Base-by-base conservation (phyloP, 106 monocot genomes). In the Acanthochlamys bracteata region DNA sequence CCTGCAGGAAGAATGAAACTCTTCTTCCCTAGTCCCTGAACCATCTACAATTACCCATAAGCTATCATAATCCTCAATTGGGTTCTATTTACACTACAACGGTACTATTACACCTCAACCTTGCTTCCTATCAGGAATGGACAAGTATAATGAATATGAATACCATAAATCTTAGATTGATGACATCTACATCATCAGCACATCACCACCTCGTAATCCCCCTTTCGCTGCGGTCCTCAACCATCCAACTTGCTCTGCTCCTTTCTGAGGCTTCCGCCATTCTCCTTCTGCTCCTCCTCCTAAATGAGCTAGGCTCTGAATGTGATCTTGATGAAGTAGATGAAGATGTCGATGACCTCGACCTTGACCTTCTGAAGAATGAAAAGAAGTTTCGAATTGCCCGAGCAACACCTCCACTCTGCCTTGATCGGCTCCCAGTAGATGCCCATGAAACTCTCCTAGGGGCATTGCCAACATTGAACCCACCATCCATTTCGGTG, bases 401-500 rank as follows among this genome's bases (percentile, higher is more conserved):
- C 25, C 67, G 53, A 7, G 64, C 64, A 60, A 83, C 24, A 26
- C 78, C 71, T 41, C 74, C 71, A 7, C 74, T 71, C 45, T 78
- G 67, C 64, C 82, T 75, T 8, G 75, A 58, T 21, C 63, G 24
- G 25, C 39, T 75, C 58, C 68, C 74, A 27, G 71, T 53, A 0
- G 71, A 51, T 15, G 63, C 10, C 82, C 82, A 83, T 7, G 74
- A 71, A 22, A 78, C 39, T 67, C 82, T 67, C 55, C 82, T 65
- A 9, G 82, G 77, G 25, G 42, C 74, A 10, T 68, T 66, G 10
- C 74, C 64, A 10, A 51, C 57, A 47, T 67, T 78, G 53, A 83
- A 78, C 2, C 78, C 68, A 6, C 82, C 82, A 39, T 83, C 82
- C 78, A 83, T 69, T 53, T 83, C 83, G 1, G 82, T 78, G 51